These are phyloP conservation scores for Penicillium bialowiezense DNA, from an alignment of 495 filamentous ascomycete genomes.

Conservation along the genomic window DNA sequence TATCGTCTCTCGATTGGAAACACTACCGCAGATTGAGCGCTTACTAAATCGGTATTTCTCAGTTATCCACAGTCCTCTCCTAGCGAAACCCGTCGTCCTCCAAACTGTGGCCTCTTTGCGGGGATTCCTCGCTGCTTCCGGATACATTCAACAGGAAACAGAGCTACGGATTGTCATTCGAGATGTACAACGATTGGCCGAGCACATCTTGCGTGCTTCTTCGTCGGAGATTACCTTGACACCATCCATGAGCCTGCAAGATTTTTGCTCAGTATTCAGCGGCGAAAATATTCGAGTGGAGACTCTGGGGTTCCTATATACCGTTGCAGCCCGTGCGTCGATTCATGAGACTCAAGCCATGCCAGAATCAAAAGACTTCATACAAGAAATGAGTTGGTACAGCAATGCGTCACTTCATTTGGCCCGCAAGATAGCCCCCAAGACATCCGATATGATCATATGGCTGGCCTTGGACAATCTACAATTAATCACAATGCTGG, in stretches of 20 bases:
- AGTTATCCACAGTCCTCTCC: constrained; percentile 8
- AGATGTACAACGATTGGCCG: background rate
- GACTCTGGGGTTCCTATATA: constrained; percentile 17
- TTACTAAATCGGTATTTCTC: constrained; percentile 13
- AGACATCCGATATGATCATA: constrained; percentile 14
- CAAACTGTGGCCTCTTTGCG: constrained; percentile 5
- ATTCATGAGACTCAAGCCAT: constrained; percentile 4
- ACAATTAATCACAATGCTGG: constrained; percentile 11
- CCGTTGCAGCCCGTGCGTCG: constrained; percentile 16
- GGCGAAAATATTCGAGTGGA: constrained; percentile 18
- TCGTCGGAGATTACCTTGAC: constrained; percentile 11
- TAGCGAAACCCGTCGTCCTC: constrained; percentile 14
- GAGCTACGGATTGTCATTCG: background rate
- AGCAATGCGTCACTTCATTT: constrained; percentile 12
- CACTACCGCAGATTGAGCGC: constrained; percentile 16
- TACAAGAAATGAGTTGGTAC: constrained; percentile 17
- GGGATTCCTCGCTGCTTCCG: constrained; percentile 5
- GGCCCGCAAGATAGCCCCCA: constrained; percentile 18
- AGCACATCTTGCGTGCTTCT: constrained; percentile 8
- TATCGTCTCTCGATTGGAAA: constrained; percentile 12
- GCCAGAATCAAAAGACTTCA: constrained; percentile 7
- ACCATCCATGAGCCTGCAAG: constrained; percentile 10
- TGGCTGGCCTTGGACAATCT: constrained; percentile 20
- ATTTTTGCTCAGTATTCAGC: constrained; percentile 13
- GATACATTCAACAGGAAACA: background rate